Base-by-base conservation (phyloP, 176 grass and related monocot species). In the Bonia amplexicaulis region DNA sequence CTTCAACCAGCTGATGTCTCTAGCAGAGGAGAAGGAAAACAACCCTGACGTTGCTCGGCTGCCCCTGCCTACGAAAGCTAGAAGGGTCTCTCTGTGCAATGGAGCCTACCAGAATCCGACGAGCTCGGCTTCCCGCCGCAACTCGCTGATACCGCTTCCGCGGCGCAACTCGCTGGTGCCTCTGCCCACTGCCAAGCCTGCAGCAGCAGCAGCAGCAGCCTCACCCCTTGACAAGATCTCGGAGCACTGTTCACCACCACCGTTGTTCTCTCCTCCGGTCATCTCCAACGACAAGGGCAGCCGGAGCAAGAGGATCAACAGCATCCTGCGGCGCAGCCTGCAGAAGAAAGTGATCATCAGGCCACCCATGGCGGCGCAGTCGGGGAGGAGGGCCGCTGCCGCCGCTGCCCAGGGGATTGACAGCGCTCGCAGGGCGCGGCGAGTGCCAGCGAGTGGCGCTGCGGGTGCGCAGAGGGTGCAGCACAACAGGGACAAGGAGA, bases 311-410 rank as follows among this genome's bases (percentile, higher is more conserved):
- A 95, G 62, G 83, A 91, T 95, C 69, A 90, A 61, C 71, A 95
- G 74, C 85, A 98, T 98, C 73, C 86, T 99, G 47, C 86, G 91
- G 33, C 87, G 91, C 71, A 99, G 96, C 86, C 82, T 99, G 16
- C 96, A 99, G 79, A 99, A 99, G 93, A 99, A 95, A 57, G 96
- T 99, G 71, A 80, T 99, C 84, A 84, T 98, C 62, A 84, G 93
- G 62, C 73, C 93, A 0, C 20, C 78, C 0, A 17, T 88, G 70
- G 83, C 0, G 35, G 35, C 35, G 35, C 93, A 98, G 78, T 49
- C 75, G 0, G 84, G 80, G 1, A 90, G 84, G 78, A 92, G 85
- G 49, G 84, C 60, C 37, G 51, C 44, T 2, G 58, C 29, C 29
- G 35, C 65, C 5, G 19, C 69, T 23, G 14, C 66, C n/a, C 83